Evolutionary conservation across 148 eudicot species (phyloP).

Genomic region (Chenopodium formosanum): DNA sequence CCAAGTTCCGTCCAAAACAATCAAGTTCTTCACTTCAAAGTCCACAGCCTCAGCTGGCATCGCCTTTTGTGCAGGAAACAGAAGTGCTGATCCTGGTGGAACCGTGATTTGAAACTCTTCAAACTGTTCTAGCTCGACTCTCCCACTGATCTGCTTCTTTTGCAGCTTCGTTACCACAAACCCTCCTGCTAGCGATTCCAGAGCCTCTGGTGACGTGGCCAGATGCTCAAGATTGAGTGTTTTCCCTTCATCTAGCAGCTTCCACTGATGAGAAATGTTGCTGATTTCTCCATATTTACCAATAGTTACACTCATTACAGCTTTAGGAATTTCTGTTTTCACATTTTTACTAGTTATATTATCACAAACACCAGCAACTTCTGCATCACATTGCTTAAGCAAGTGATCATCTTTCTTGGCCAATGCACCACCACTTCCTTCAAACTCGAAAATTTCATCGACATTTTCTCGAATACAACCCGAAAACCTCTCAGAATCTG

Average conservation of each 20-base stretch:
- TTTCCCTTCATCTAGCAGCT: conserved; percentile 5
- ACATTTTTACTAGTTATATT: neutral
- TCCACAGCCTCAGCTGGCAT: conserved; percentile 40
- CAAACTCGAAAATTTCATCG: neutral
- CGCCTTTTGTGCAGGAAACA: conserved; percentile 65
- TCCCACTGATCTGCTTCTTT: conserved; percentile 36
- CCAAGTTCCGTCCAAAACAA: conserved; percentile 94
- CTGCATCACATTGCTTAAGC: conserved; percentile 2
- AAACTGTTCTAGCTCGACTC: conserved; percentile 30
- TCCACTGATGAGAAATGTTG: conserved; percentile 25
- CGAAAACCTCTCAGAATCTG: conserved; percentile 11
- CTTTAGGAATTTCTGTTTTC: conserved; percentile 10
- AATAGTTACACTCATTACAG: conserved; percentile 39
- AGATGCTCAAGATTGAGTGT: conserved; percentile 32
- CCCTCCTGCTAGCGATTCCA: conserved; percentile 38
- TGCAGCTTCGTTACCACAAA: conserved; percentile 59
- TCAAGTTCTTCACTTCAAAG: conserved; percentile 73
- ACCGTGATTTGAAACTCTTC: conserved; percentile 63
- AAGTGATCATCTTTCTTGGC: neutral
- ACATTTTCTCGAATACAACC: conserved; percentile 10
- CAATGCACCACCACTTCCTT: neutral
- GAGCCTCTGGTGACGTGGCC: conserved; percentile 26
- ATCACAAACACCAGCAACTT: neutral
- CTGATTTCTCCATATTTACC: conserved; percentile 52
- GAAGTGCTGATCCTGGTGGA: conserved; percentile 63